Percentiles rank a stretch among this genome's conserved stretches.
Conservation (phyloP, 2,329 filamentous ascomycete species). For the Aspergillus novoparasiticus region DNA sequence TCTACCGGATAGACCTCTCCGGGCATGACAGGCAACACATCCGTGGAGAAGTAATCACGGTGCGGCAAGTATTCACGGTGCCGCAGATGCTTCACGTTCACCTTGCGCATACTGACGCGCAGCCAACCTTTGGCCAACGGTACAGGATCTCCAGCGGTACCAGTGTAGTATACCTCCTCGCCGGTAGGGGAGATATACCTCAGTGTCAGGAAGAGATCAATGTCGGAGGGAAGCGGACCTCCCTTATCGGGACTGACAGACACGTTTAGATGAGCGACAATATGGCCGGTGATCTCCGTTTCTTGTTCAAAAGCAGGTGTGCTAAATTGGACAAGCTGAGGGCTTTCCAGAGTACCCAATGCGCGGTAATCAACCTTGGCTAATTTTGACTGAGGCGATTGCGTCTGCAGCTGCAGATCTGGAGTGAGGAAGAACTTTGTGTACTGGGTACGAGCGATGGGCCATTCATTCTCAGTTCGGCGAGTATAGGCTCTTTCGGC, state of each 20-base stretch:
- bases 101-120: constrained; percentile 54
- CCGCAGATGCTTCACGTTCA: constrained; percentile 46
- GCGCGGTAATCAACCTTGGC: constrained; percentile 60
- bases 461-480: constrained; percentile 66
- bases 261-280: constrained; percentile 65
- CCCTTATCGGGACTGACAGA: constrained; percentile 51
- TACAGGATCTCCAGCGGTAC: constrained; percentile 58
- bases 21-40: constrained; percentile 50
- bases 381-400: constrained; percentile 26
- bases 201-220: constrained; percentile 60
- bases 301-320: constrained; percentile 62
- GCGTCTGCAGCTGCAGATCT: constrained; percentile 43
- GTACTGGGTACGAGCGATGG: constrained; percentile 66
- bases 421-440: constrained; percentile 62
- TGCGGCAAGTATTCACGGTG: constrained; percentile 52
- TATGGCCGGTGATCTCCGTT: constrained; percentile 70
- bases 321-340: constrained; percentile 59
- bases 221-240: constrained; percentile 48
- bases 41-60: constrained; percentile 54
- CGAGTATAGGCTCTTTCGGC: constrained; percentile 59
- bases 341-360: constrained; percentile 58
- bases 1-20: constrained; percentile 56
- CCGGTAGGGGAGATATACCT: constrained; percentile 53
- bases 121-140: constrained; percentile 59
- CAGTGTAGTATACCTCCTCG: constrained; percentile 58